phyloP scores from a whole-genome alignment of 2,329 filamentous ascomycete species.

The Pseudogymnoascus sp. region DNA sequence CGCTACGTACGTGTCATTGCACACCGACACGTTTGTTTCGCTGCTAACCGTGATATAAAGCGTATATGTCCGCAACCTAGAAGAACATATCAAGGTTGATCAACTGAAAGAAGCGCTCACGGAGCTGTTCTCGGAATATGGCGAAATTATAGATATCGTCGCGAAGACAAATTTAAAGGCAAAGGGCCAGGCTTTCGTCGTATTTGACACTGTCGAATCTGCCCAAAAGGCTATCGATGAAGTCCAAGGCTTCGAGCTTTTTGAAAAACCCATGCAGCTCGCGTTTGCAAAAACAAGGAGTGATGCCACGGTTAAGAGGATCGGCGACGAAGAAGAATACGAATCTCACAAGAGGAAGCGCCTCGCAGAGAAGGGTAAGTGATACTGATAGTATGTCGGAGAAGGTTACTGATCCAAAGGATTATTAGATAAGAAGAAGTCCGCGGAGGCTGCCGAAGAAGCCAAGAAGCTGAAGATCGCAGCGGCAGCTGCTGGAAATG shows the following conservation, averaged over 20 bases:
- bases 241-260: conserved; percentile 85
- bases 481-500: conserved; percentile 32
- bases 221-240: conserved; percentile 78
- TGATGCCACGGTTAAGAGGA: conserved; percentile 74
- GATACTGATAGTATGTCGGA: neutral
- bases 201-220: conserved; percentile 77
- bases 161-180: conserved; percentile 85
- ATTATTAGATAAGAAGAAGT: conserved; percentile 63
- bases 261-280: conserved; percentile 82
- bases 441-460: conserved; percentile 69
- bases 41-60: conserved; percentile 34
- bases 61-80: conserved; percentile 73
- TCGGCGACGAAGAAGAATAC: conserved; percentile 71
- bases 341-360: conserved; percentile 80
- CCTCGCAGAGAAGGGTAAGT: conserved; percentile 79
- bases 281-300: conserved; percentile 76
- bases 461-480: conserved; percentile 69
- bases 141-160: conserved; percentile 74
- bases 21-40: conserved; percentile 50
- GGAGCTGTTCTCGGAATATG: conserved; percentile 83
- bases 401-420: conserved; percentile 3
- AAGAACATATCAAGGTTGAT: conserved; percentile 83
- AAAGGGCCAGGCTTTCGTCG: conserved; percentile 92
- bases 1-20: conserved; percentile 69
- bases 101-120: conserved; percentile 64